Base-by-base conservation (phyloP, 1,284 basidiomycete genomes). In the Athelia psychrophila region DNA sequence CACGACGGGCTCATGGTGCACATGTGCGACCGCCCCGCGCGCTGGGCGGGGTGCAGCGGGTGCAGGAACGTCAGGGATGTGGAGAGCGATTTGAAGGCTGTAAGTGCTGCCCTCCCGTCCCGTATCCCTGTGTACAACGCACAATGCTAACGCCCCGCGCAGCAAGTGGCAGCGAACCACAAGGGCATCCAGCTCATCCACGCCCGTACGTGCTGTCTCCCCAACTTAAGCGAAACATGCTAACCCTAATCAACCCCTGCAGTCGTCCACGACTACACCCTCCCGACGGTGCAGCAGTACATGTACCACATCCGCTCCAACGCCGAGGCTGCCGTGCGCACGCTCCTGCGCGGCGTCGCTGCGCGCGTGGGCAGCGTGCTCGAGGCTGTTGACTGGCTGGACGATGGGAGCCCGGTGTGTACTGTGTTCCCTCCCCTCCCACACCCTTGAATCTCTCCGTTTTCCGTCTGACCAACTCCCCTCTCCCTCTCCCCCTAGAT, bases 141-240 rank as follows among this genome's bases (percentile, higher is more conserved):
- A 10, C 44, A 20, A 12, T 25, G 22, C 30, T 52, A 20, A 45
- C 36, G 12, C 20, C n/a, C 16, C 33, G 16, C 12, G 33, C 52
- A 91, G 83, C 95, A 97, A 87, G 91, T 98, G 54, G 93, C 95
- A 0, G 95, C 96, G 16, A 98, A 97, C 66, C 85, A 96, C 69
- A 98, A 97, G 73, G 95, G 94, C 15, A 85, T 91, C 23, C 86
- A 91, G 58, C 77, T 95, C 8, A 83, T 95, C 52, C 85, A 85
- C 62, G 81, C 85, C 42, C 82, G 88, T 91, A 69, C 58, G 71
- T 53, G 13, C 16, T 44, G 23, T 52, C 40, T 54, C 27, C 58
- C 69, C 54, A 60, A 58, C 19, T 50, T 66, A 42, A 59, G 62
- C 51, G 58, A 60, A 52, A 22, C 56, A 25, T 38, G 36, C 19